Evolutionary conservation across 441 rosid genomes (phyloP), one percentile per base, ranked within the genome.

Genomic region (Arabidopsis hybrid): DNA sequence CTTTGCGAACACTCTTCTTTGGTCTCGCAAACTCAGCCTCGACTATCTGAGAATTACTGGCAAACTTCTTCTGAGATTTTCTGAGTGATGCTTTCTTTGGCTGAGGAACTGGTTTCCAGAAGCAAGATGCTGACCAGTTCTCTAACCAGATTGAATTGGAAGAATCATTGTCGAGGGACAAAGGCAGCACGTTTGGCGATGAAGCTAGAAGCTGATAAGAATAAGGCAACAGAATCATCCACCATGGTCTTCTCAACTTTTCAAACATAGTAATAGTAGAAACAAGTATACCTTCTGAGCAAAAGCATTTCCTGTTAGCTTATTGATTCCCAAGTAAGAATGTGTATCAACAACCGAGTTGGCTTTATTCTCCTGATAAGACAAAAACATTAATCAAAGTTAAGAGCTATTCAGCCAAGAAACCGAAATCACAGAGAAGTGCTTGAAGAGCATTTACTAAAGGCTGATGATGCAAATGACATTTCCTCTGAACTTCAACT

Each of bases 31-130:
- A 68, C 67, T 95, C 96, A 56, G 64, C 74, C 75, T 86, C 97
- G 31, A 60, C 70, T 68, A 63, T 69, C 70, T 84, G 92, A 69
- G 83, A 74, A 70, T 67, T 82, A 65, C 77, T 74, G 42, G 77
- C 84, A 51, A 77, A 71, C 87, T 85, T 90, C 73, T 79, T 87
- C 80, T 85, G 90, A 74, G 80, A 61, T 79, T 85, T 90, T 52
- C 81, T 66, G 38, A 64, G 68, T 2, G 83, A 63, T 59, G 55
- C 17, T 81, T 78, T 87, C 83, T 83, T 94, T 12, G 87, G 91
- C 63, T 81, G 90, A 63, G 92, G 83, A 75, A 78, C 56, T 60
- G 92, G 88, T 83, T 81, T 90, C 97, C 98, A 94, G 72, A 89
- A 87, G 63, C 56, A 42, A 58, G 92, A 90, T 6, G 75, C 82